A percentile compares a stretch with the other conserved stretches of the same genome.
These are phyloP conservation scores for Chlamydomonas reinhardtii DNA, from an alignment of 163 green algal genomes.

Conservation along the genomic window DNA sequence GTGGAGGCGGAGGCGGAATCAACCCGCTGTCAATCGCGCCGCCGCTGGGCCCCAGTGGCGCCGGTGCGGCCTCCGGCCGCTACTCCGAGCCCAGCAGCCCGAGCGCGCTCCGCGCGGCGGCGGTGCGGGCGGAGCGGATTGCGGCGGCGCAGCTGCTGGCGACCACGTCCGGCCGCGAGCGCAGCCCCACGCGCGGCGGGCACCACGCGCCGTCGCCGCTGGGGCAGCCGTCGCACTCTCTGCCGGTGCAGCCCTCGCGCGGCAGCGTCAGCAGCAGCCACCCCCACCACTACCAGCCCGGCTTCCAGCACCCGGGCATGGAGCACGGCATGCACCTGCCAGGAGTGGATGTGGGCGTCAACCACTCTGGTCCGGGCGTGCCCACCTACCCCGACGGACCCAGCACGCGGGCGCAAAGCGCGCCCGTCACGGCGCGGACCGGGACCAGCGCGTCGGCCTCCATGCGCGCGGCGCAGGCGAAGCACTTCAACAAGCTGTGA, in stretches of 20 bases:
- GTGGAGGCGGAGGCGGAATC: too few relatives aligned
- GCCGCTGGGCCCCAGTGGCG: too few relatives aligned
- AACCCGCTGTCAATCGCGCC: too few relatives aligned
- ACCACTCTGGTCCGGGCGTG: background rate
- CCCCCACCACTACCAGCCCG: background rate
- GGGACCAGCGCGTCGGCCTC: background rate
- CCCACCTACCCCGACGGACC: background rate
- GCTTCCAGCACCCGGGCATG: too few relatives aligned
- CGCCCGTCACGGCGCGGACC: background rate
- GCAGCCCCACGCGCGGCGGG: background rate
- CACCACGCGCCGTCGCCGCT: background rate
- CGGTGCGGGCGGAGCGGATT: slow-evolving; percentile 8
- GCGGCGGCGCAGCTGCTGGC: slow-evolving; percentile 30
- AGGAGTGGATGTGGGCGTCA: background rate
- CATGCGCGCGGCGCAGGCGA: slow-evolving; percentile 7
- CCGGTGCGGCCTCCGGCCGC: too few relatives aligned
- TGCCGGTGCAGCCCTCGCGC: too few relatives aligned
- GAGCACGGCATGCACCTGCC: too few relatives aligned
- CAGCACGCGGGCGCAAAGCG: background rate
- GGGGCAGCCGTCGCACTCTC: background rate
- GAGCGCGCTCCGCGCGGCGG: slow-evolving; percentile 19
- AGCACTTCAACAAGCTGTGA: slow-evolving; percentile 47
- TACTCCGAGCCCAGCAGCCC: slow-evolving; percentile 23
- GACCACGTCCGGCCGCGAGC: background rate
- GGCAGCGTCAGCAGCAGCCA: background rate